A percentile compares a stretch with the other conserved stretches of the same genome.
phyloP scores from a whole-genome alignment of 305 asterid species.

The Galium porrigens region DNA sequence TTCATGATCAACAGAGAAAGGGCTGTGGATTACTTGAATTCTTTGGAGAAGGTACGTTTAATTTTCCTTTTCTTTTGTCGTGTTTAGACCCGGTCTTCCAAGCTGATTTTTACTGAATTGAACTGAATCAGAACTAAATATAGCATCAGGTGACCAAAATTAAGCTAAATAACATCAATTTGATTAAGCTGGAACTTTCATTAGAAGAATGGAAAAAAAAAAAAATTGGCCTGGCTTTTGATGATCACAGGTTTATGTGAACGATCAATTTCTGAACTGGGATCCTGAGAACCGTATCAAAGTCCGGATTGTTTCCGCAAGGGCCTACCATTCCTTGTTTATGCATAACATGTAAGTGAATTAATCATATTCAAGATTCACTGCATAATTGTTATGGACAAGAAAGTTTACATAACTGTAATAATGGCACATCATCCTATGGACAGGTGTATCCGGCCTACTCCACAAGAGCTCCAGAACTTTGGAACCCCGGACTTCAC shows the following conservation, averaged over 20 bases:
- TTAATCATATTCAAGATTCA: slow-evolving; percentile 4
- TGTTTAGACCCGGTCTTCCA: background rate
- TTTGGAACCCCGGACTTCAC: slow-evolving; percentile 95
- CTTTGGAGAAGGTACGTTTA: slow-evolving; percentile 63
- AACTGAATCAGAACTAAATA: too few species aligned
- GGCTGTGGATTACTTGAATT: slow-evolving; percentile 88
- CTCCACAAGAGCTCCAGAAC: slow-evolving; percentile 67
- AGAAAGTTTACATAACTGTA: background rate
- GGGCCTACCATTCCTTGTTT: slow-evolving; percentile 88
- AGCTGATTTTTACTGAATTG: too few species aligned
- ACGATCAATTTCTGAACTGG: slow-evolving; percentile 91
- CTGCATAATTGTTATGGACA: slow-evolving; percentile 7
- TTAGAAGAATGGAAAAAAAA: background rate
- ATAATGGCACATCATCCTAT: background rate
- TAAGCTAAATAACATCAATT: too few species aligned
- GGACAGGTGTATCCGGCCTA: slow-evolving; percentile 90
- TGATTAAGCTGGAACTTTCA: too few species aligned
- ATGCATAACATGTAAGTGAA: slow-evolving; percentile 83
- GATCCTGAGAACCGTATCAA: slow-evolving; percentile 72
- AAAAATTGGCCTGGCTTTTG: background rate
- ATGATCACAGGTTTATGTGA: slow-evolving; percentile 53
- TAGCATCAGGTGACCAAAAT: too few species aligned
- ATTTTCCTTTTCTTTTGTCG: background rate
- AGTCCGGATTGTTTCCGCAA: slow-evolving; percentile 88
- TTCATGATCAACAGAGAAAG: slow-evolving; percentile 86